Evolutionary conservation across 306 rosid species (phyloP), one percentile per base, ranked within the genome.

Genomic region (Prunus davidiana): DNA sequence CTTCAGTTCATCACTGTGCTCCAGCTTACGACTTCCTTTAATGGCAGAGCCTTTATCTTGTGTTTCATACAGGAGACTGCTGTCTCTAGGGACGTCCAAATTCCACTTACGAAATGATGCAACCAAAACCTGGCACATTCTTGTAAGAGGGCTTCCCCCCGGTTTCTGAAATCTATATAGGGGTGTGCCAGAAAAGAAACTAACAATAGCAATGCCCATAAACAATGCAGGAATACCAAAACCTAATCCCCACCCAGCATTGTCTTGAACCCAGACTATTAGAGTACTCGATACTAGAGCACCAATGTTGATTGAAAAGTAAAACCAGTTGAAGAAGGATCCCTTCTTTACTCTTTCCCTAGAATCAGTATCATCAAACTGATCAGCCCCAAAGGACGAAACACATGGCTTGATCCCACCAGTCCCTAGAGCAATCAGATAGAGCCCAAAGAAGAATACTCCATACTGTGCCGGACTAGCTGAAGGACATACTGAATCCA

Each of bases 381-480:
- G 99, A 77, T 95, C 97, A 3, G 97, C 98, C 64, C 98, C 99
- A 77, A 96, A 92, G 65, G 98, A 89, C 18, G 97, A 92, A 46
- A 96, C 98, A 27, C 98, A 96, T 43, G 99, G 98, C 84, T 96
- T 96, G 75, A 95, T 92, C 24, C 97, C 97, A 77, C 97, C 99
- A 38, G 97, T 92, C 69, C 99, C 99, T 56, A 95, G 93, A 11
- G 99, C 99, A 81, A 96, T 96, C 84, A 96, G 69, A 82, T 96
- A 96, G 71, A 96, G 98, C 65, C 98, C 99, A 22, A 89, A 58
- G 90, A 92, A 96, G 84, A 96, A 96, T 69, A 96, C 91, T 41
- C 84, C 87, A 63, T 92, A 92, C 79, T 96, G 99, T 65, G 92
- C 83, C 68, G 93, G 82, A 84, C 87, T 88, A 84, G 99, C 97